Conservation (phyloP, 2,329 filamentous ascomycete species). For the Colletotrichum siamense region DNA sequence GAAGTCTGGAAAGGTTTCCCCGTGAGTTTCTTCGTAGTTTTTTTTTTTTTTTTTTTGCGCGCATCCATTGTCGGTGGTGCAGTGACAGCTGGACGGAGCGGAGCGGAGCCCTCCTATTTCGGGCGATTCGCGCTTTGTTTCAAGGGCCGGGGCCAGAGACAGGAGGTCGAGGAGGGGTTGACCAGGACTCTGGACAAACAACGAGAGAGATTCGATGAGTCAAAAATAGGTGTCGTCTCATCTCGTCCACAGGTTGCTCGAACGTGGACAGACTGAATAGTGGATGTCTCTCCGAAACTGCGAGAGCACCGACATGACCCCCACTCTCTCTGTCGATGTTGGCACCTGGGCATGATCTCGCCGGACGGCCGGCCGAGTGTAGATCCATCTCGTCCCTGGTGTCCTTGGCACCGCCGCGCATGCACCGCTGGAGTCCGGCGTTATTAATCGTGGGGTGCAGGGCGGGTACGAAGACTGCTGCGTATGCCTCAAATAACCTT, state of each 20-base stretch:
- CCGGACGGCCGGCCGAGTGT: constrained; percentile 17
- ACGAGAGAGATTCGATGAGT: constrained; percentile 13
- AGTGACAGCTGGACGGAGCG: constrained; percentile 15
- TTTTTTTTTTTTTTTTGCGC: not conserved
- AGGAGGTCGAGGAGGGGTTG: not conserved
- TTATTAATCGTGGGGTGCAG: constrained; percentile 21
- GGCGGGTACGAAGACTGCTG: not conserved
- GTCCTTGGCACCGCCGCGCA: constrained; percentile 3
- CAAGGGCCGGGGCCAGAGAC: constrained; percentile 18
- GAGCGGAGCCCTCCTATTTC: constrained; percentile 20
- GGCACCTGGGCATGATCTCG: constrained; percentile 11
- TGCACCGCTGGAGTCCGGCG: constrained; percentile 4
- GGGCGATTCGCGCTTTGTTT: constrained; percentile 16
- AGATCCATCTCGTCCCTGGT: not conserved
- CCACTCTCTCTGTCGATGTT: constrained; percentile 1
- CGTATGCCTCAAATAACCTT: constrained; percentile 21
- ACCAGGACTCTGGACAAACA: not conserved
- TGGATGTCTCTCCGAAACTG: constrained; percentile 14
- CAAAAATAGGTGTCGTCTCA: constrained; percentile 14
- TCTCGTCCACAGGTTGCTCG: not conserved
- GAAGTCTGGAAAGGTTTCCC: not conserved
- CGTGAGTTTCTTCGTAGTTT: not conserved
- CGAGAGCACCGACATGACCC: constrained; percentile 17
- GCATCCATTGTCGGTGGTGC: not conserved
- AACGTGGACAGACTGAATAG: not conserved